A percentile compares a stretch with the other conserved stretches of the same genome.
Conservation (phyloP, 345 rosid genomes). For the Populus euphratica region DNA sequence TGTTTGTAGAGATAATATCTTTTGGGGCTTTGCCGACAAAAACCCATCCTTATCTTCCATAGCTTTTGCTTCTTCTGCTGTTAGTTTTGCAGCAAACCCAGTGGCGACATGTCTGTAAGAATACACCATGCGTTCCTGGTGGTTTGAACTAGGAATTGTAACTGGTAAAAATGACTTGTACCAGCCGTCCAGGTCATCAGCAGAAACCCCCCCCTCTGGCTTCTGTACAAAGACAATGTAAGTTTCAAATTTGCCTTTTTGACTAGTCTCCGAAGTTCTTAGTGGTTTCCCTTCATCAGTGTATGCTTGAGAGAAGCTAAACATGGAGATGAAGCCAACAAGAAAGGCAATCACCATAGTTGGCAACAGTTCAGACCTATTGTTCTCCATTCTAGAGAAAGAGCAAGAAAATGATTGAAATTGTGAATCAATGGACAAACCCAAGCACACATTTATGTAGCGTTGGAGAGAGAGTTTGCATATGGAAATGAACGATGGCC, state of each 20-base stretch:
- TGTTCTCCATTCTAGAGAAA: constrained; percentile 11
- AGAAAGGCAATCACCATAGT: constrained; percentile 10
- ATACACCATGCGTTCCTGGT: constrained; percentile 28
- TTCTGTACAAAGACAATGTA: constrained; percentile 34
- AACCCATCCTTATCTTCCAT: constrained; percentile 41
- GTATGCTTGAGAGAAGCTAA: constrained; percentile 17
- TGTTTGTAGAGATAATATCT: constrained; percentile 21
- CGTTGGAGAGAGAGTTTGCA: neutral
- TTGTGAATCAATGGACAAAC: neutral
- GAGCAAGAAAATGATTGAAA: neutral
- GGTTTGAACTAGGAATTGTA: constrained; percentile 7
- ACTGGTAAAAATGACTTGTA: constrained; percentile 37
- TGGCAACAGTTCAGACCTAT: neutral
- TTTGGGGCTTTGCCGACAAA: constrained; percentile 33
- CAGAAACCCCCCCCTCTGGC: constrained; percentile 12
- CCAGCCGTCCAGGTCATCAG: constrained; percentile 20
- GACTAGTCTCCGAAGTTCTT: neutral
- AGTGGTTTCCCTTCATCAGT: neutral
- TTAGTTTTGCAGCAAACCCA: constrained; percentile 57
- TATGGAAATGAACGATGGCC: neutral
- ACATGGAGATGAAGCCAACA: constrained; percentile 13
- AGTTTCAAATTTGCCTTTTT: constrained; percentile 11
- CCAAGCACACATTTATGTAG: constrained; percentile 4
- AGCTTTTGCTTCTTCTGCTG: constrained; percentile 39
- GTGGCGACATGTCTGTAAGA: constrained; percentile 35